Conservation (phyloP, 768 basidiomycete genomes). For the Infundibulicybe gibba region DNA sequence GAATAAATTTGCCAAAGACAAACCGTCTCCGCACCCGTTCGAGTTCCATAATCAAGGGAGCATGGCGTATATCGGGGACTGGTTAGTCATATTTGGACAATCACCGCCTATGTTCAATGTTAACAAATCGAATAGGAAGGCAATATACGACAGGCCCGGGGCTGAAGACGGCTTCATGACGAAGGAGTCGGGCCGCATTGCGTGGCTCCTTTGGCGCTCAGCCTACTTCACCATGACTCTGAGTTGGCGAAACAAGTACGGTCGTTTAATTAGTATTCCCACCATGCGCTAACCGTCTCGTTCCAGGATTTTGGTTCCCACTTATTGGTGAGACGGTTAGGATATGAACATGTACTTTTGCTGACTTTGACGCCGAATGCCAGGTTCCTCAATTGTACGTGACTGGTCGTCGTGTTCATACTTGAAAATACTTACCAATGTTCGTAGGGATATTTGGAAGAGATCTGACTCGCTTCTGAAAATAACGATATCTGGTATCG, state of each 20-base stretch:
- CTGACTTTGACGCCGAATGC: background rate
- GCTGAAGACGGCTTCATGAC: slow-evolving; percentile 45
- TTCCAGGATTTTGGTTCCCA: slow-evolving; percentile 57
- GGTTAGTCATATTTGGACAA: slow-evolving; percentile 32
- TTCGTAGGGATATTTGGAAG: slow-evolving; percentile 69
- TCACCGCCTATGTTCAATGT: background rate
- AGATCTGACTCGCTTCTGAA: slow-evolving; percentile 66
- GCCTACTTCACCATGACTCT: slow-evolving; percentile 80
- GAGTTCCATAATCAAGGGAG: slow-evolving; percentile 70
- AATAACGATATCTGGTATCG: background rate
- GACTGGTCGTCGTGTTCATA: slow-evolving; percentile 9
- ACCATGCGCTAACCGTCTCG: background rate
- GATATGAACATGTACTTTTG: slow-evolving; percentile 2
- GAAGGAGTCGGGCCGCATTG: slow-evolving; percentile 63
- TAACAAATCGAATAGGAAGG: slow-evolving; percentile 49
- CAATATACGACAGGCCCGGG: slow-evolving; percentile 67
- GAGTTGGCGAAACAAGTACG: slow-evolving; percentile 64
- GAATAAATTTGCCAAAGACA: slow-evolving; percentile 57
- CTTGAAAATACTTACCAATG: slow-evolving; percentile 4
- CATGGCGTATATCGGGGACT: slow-evolving; percentile 78
- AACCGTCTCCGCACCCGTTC: slow-evolving; percentile 49
- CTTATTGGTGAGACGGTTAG: slow-evolving; percentile 49
- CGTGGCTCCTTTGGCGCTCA: slow-evolving; percentile 79
- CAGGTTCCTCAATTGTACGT: slow-evolving; percentile 70
- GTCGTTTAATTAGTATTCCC: slow-evolving; percentile 15